These are phyloP conservation scores for Abortiporus biennis DNA, from an alignment of 1,284 basidiomycete species.

Conservation along the genomic window DNA sequence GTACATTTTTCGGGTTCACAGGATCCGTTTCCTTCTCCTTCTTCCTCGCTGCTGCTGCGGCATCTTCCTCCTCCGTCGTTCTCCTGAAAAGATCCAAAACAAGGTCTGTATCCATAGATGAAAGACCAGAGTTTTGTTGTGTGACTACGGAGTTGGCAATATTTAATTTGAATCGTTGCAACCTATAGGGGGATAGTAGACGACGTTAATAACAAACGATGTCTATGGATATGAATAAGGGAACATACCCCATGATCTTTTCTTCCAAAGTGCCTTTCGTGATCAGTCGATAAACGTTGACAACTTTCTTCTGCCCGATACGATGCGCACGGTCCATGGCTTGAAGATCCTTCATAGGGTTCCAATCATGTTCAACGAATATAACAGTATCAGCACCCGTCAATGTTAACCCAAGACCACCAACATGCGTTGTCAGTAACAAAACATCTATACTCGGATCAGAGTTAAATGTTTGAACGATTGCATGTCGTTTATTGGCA, in stretches of 20 bases:
- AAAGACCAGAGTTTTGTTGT: constrained; percentile 91
- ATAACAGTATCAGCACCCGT: constrained; percentile 99
- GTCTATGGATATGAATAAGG: constrained; percentile 20
- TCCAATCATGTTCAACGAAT: constrained; percentile 99
- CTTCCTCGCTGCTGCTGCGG: constrained; percentile 47
- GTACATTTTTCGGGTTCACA: constrained; percentile 68
- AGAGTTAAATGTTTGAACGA: constrained; percentile 97
- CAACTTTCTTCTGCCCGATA: constrained; percentile 97
- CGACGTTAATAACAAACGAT: constrained; percentile 1
- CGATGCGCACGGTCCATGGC: too few species aligned
- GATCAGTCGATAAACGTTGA: constrained; percentile 97
- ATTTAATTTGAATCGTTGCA: constrained; percentile 97
- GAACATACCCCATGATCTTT: constrained; percentile 96
- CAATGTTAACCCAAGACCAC: constrained; percentile 92
- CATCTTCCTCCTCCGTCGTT: constrained; percentile 71
- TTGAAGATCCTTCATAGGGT: constrained; percentile 99
- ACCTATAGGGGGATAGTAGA: constrained; percentile 7
- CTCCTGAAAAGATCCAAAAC: constrained; percentile 93
- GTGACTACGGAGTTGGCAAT: constrained; percentile 96
- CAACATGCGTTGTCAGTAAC: constrained; percentile 94
- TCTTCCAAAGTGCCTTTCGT: constrained; percentile 97
- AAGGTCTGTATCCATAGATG: constrained; percentile 96
- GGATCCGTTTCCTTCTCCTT: constrained; percentile 52
- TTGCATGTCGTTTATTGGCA: constrained; percentile 84
- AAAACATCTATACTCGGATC: constrained; percentile 98